Percentiles rank a stretch among this genome's conserved stretches.
These are phyloP conservation scores for Poa annua DNA, from an alignment of 176 grass and related monocot species.

Conservation along the genomic window DNA sequence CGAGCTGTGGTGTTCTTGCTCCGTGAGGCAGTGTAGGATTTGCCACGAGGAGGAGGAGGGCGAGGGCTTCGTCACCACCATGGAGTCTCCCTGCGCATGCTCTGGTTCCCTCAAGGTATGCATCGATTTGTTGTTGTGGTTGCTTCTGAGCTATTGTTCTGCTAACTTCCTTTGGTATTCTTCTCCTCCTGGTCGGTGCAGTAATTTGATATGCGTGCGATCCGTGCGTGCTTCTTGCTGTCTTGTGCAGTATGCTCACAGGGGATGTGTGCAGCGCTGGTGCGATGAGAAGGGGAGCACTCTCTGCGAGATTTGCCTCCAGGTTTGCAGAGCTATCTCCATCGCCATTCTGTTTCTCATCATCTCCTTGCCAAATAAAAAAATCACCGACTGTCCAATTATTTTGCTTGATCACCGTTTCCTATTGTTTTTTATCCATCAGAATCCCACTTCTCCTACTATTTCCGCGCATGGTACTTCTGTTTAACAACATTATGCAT, in stretches of 20 bases:
- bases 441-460: too few relatives aligned
- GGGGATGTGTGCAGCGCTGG: constrained; percentile 19
- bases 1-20: not conserved
- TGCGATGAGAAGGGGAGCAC: constrained; percentile 21
- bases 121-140: not conserved
- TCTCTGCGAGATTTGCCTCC: constrained; percentile 26
- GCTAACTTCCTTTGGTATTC: not conserved
- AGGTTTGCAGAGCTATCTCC: not conserved
- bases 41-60: constrained; percentile 11
- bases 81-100: constrained; percentile 22
- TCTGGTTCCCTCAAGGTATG: constrained; percentile 20
- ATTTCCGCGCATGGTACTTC: not conserved
- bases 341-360: not conserved
- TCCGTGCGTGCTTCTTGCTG: not conserved
- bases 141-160: not conserved
- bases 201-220: not conserved
- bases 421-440: constrained; percentile 2
- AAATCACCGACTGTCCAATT: too few relatives aligned
- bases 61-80: not conserved
- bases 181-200: not conserved
- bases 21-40: constrained; percentile 9
- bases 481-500: not conserved
- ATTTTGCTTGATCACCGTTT: not conserved
- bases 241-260: constrained; percentile 10
- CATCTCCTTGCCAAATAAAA: not conserved